These are phyloP conservation scores for Agaricales sp. DNA, from an alignment of 1,284 basidiomycete genomes.

Conservation along the genomic window DNA sequence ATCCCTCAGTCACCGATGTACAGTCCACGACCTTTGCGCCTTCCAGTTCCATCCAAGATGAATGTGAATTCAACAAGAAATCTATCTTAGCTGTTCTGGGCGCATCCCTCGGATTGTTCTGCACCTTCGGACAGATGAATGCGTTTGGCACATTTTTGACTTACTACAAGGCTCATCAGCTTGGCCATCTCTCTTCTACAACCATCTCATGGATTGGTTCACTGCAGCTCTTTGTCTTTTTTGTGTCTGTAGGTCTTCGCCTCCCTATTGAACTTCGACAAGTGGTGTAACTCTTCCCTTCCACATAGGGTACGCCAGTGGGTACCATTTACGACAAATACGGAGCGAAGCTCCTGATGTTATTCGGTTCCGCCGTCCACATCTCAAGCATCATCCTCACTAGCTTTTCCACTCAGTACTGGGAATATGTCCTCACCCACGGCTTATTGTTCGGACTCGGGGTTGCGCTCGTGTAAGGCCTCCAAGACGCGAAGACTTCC, in stretches of 20 bases:
- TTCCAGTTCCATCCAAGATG: not conserved
- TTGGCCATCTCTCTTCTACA: constrained; percentile 25
- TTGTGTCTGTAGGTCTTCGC: constrained; percentile 30
- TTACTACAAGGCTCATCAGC: constrained; percentile 35
- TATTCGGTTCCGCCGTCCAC: constrained; percentile 29
- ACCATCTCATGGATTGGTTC: constrained; percentile 45
- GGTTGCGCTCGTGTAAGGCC: constrained; percentile 41
- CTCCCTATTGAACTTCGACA: not conserved
- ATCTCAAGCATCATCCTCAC: constrained; percentile 38
- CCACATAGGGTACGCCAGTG: constrained; percentile 34
- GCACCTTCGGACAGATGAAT: constrained; percentile 40
- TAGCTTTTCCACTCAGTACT: constrained; percentile 43
- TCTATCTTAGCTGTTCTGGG: constrained; percentile 14
- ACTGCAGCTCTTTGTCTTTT: constrained; percentile 39
- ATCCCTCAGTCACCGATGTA: not conserved
- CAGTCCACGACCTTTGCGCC: not conserved
- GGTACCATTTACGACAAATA: constrained; percentile 39
- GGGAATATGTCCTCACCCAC: constrained; percentile 49
- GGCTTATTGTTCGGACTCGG: constrained; percentile 51
- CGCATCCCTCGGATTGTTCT: constrained; percentile 36
- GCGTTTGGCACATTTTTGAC: constrained; percentile 42
- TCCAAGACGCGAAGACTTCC: constrained; percentile 5
- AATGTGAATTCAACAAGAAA: not conserved
- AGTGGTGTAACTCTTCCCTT: constrained; percentile 3
- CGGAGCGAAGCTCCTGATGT: constrained; percentile 38